Base-by-base conservation (phyloP, 805 yeast genomes). In the Brettanomyces sp. region DNA sequence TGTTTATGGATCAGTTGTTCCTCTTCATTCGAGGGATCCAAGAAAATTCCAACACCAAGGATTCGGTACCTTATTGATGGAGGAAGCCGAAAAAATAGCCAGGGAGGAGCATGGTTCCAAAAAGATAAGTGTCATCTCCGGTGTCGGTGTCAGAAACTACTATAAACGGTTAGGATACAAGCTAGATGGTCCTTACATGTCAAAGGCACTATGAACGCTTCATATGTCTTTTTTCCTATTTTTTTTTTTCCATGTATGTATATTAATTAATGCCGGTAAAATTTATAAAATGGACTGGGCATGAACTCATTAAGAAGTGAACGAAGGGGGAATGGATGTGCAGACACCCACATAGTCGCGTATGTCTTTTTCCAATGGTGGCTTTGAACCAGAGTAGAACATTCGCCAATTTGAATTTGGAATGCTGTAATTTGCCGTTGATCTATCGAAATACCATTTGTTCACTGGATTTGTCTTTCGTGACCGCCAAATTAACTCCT, bases 11-110 rank as follows among this genome's bases (percentile, higher is more conserved):
- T 85, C 95, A 4, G 99, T 90, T 18, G 99, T 93, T 21, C 98
- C 99, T 3, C 67, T 93, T 47, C 99, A 93, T 63, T 85, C 95
- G 3, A 76, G 98, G 54, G 99, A 93, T 66, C 99, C 99, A 41
- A 77, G 96, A 59, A 93, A 93, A 65, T 93, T 93, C 72, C 99
- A 93, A 69, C 99, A 93, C 70, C 99, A 93, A 72, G 99, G 99
- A 21, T 93, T 91, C 63, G 99, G 99, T 52, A 91, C 99, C 5
- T 72, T 93, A 57, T 67, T 93, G 44, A 93, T 93, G 99, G 98
- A 93, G 65, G 99, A 93, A 65, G 99, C 99, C 3, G 98, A 88
- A 57, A 76, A 96, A 53, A 93, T 93, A 49, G 93, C 99, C 1
- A 75, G 80, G 44, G 96, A 89, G 57, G 99, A 93, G 62, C 99